A percentile compares a stretch with the other conserved stretches of the same genome.
These are phyloP conservation scores for Turritis glabra DNA, from an alignment of 345 rosid genomes.

Conservation along the genomic window DNA sequence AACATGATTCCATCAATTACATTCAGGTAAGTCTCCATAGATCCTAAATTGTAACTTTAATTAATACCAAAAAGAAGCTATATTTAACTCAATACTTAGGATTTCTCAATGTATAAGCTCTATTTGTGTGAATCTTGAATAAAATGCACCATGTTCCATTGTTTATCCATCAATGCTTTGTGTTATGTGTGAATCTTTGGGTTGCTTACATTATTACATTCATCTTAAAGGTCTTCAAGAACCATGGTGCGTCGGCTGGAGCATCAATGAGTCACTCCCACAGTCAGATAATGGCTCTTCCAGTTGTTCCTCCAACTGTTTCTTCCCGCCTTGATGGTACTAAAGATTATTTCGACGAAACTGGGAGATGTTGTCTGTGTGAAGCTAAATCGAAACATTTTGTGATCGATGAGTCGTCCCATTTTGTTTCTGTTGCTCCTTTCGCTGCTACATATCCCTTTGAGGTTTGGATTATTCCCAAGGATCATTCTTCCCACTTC, in stretches of 20 bases:
- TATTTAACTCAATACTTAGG: background rate
- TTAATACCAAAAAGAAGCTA: background rate
- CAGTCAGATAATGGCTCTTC: constrained; percentile 83
- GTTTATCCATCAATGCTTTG: constrained; percentile 1
- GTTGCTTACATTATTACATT: background rate
- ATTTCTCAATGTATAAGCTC: background rate
- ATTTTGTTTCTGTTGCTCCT: constrained; percentile 69
- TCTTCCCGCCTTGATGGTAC: constrained; percentile 54
- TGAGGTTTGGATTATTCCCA: constrained; percentile 87
- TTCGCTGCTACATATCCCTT: constrained; percentile 70
- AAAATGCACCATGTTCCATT: background rate
- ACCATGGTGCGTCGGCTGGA: constrained; percentile 91
- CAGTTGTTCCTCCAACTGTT: constrained; percentile 69
- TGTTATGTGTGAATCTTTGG: constrained; percentile 14
- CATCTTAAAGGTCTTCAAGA: constrained; percentile 76
- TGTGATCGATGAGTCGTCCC: constrained; percentile 54
- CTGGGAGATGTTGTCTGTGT: constrained; percentile 74
- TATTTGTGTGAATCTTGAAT: background rate
- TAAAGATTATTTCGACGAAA: constrained; percentile 57
- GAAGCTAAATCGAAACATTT: constrained; percentile 54
- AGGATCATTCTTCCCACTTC: constrained; percentile 67
- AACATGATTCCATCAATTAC: constrained; percentile 57
- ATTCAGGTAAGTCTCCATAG: constrained; percentile 51
- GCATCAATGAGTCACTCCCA: constrained; percentile 95
- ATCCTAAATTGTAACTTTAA: background rate